Evolutionary conservation across 1,284 basidiomycete species (phyloP), one percentile per base, ranked within the genome.

Genomic region (Pyrrhoderma noxium): DNA sequence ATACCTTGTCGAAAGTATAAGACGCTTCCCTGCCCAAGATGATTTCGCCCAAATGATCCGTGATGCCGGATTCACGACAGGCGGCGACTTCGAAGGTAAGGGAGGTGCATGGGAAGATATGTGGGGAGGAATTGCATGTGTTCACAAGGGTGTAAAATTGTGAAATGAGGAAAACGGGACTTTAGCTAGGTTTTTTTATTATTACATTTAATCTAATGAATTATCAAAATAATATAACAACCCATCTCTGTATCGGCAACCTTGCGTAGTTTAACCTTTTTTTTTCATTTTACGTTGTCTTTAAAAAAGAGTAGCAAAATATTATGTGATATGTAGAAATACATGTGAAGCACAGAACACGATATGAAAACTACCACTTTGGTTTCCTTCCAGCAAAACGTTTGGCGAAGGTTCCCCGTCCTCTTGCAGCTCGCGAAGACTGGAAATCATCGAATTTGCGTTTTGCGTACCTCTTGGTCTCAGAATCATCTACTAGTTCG

Each of bases 1-100:
- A 68, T 99, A 99, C 67, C 79, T 99, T 40, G 91, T 99, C 47
- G 96, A 99, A 70, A 97, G 93, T 35, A 99, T 99, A 62, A 89
- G 93, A 52, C 82, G 82, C 59, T 99, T 99, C 75, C 95, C 95
- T 31, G 75, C 82, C 18, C 95, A 98, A 67, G 73, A 81, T 21
- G 84, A 92, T 48, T 99, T 99, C 69, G 88, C 93, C 11, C 70
- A 81, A 62, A 90, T 99, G 93, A 87, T 94, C 57, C 70, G 77
- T 57, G 82, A 92, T 39, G 90, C 89, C 21, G 91, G 92, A 0
- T 93, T 95, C 68, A 67, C 79, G 49, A 89, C 83, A 2, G 90
- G 88, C 27, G 77, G 75, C 51, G 64, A 75, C 63, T 69, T 70
- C 49, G 82, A 91, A 62, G 81, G 81, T 46, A 82, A 87, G 61